These are phyloP conservation scores for Cordyceps tenuipes DNA, from an alignment of 2,329 filamentous ascomycete genomes.

Conservation along the genomic window DNA sequence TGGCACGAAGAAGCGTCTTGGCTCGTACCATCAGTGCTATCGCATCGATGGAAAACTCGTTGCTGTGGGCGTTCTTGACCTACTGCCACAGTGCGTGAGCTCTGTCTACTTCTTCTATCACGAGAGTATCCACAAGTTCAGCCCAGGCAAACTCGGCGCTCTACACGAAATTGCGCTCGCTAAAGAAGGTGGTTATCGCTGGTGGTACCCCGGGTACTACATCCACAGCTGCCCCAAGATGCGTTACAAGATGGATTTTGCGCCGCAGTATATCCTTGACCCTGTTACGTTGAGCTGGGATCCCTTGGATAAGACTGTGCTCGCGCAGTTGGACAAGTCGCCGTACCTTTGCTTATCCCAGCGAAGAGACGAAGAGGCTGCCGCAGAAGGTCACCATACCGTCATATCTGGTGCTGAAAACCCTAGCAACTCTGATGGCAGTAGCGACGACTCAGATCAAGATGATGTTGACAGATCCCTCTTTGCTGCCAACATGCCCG, in stretches of 20 bases:
- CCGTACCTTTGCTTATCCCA: constrained; percentile 45
- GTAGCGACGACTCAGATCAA: constrained; percentile 8
- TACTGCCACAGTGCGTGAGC: constrained; percentile 69
- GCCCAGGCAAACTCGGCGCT: constrained; percentile 68
- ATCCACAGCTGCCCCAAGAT: constrained; percentile 77
- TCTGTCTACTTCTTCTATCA: constrained; percentile 81
- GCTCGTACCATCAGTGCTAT: constrained; percentile 77
- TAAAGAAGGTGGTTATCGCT: constrained; percentile 58
- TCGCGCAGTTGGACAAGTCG: constrained; percentile 43
- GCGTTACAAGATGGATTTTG: constrained; percentile 76
- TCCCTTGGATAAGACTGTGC: constrained; percentile 42
- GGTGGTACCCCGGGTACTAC: constrained; percentile 76
- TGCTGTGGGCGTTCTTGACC: constrained; percentile 67
- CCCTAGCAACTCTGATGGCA: neutral
- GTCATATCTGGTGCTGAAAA: neutral
- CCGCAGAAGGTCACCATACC: neutral
- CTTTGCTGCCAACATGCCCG: constrained; percentile 58
- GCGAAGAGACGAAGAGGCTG: constrained; percentile 16
- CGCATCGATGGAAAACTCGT: constrained; percentile 67
- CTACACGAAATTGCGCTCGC: constrained; percentile 65
- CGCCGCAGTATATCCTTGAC: constrained; percentile 65
- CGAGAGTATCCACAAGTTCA: constrained; percentile 59
- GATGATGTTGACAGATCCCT: constrained; percentile 29
- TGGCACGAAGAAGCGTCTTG: constrained; percentile 48
- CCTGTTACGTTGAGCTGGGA: constrained; percentile 58